Evolutionary conservation across 163 green algal genomes (phyloP).

Genomic region (Scenedesmus sp.): DNA sequence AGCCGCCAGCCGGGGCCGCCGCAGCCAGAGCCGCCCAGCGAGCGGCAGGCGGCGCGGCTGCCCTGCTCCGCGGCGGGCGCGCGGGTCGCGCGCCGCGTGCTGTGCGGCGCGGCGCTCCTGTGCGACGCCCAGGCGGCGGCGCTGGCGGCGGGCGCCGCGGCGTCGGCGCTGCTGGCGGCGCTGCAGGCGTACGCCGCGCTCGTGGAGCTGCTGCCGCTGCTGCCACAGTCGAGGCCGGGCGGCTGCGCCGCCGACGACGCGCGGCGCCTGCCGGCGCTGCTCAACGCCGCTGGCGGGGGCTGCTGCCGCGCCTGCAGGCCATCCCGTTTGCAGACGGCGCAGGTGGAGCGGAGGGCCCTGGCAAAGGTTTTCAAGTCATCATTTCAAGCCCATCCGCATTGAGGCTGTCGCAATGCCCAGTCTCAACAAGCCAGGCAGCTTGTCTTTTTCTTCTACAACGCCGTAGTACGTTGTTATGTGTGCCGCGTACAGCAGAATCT

Average conservation of each 20-base stretch:
- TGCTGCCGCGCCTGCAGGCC: neutral
- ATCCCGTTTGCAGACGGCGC: neutral
- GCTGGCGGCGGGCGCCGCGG: conserved; percentile 22
- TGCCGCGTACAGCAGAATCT: no score
- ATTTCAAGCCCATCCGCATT: no score
- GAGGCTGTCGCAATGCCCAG: no score
- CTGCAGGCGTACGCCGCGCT: conserved; percentile 13
- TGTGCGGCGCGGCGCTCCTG: conserved; percentile 21
- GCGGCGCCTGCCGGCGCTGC: neutral
- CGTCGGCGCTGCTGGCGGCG: conserved; percentile 36
- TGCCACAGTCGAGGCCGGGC: conserved; percentile 3
- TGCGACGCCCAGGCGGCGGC: neutral
- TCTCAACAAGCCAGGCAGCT: no score
- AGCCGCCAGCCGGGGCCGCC: neutral
- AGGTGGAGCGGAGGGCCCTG: neutral
- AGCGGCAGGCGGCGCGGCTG: conserved; percentile 26
- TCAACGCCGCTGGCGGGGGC: conserved; percentile 24
- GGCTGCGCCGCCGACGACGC: neutral
- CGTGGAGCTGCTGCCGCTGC: neutral
- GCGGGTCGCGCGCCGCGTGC: conserved; percentile 42
- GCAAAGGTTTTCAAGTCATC: no score
- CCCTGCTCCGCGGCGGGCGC: conserved; percentile 39
- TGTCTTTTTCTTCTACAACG: no score
- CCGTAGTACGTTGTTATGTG: no score
- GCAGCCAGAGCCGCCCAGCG: neutral